Base-by-base conservation (phyloP, 2,329 filamentous ascomycete genomes). In the Cercospora zeae-maydis region DNA sequence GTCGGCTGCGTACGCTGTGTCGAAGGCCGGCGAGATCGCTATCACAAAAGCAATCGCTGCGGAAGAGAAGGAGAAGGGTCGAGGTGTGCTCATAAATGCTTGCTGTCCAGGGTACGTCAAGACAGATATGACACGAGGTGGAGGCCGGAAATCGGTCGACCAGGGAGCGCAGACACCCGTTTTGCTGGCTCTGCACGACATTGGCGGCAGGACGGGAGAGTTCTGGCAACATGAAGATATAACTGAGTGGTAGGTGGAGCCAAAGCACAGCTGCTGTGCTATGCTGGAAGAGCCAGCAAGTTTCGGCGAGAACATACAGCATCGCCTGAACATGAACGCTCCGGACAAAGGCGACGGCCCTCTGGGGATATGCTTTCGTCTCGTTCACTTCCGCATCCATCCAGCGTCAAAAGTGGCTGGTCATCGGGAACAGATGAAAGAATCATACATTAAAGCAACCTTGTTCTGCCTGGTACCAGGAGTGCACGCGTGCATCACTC, bases 1-100 rank as follows among this genome's bases (percentile, higher is more conserved):
- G 1, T 79, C 77, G 37, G 77, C 80, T 2, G 82, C 79, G 9
- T 84, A 84, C 67, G 78, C 78, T 0, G 78, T 81, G 6, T 74
- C 71, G 57, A 77, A 76, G 60, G 73, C 75, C 11, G 75, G 75
- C 14, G 70, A 70, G 63, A 76, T 71, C 3, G 75, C 72, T 0
- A 69, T 73, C 58, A 77, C 75, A n/a, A 74, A 74, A 53, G 74
- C 65, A 6, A 63, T 77, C 16, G 74, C 74, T 14, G 61, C 67
- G 66, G 67, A 74, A 56, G 71, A 74, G 62, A 56, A 62, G 24
- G 66, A 67, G 58, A 67, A 63, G 36, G 67, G 68, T 3, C 65
- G 68, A 31, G 65, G 66, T 19, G 66, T 73, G 14, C 63, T 76
- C 54, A 63, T 76, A 45, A 76, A 77, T 64, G 72, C 70, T 3